Evolutionary conservation across 1,284 basidiomycete genomes (phyloP), one percentile per base, ranked within the genome.

Genomic region (Ustilago bromivora): DNA sequence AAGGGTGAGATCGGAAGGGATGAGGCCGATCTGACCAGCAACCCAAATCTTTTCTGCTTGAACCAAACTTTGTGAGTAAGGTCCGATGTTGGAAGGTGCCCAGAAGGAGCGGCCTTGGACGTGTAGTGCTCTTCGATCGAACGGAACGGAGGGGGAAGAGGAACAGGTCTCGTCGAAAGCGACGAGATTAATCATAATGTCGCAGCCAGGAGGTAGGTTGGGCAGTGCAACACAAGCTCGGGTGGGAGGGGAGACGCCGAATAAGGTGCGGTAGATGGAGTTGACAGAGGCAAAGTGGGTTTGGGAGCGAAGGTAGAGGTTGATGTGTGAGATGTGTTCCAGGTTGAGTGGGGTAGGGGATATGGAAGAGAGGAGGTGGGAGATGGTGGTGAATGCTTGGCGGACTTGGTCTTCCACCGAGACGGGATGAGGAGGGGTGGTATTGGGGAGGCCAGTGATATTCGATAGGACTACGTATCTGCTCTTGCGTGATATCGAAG

Each of bases 21-120:
- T 88, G 34, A 99, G 89, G 0, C 95, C 94, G 56, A 99, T 98
- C 86, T 99, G 97, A 4, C 97, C 97, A 0, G 97, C 96, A 64
- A 99, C 89, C 81, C 93, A 94, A 10, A 95, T 88, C 3, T 91
- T 90, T 61, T 92, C 90, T 66, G 90, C 91, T 71, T 94, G 94
- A 61, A 89, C 89, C 61, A 98, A 90, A 8, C 94, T 92, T 87
- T 99, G 97, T 0, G 95, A 96, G 86, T 99, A 99, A 2, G 97
- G 97, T 38, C 97, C 97, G 64, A 99, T 99, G 85, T 98, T 99
- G 2, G 97, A 96, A 10, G 97, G 95, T 17, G 96, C 96, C 97
- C 97, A 99, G 86, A 98, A 98, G 84, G 94, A 96, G 61, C 96
- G 86, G 15, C 94, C 91, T 87, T 99, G 97, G 0, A 99, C 96